Evolutionary conservation across 805 yeast species (phyloP).

Genomic region (Teunomyces barrocoloradensis): DNA sequence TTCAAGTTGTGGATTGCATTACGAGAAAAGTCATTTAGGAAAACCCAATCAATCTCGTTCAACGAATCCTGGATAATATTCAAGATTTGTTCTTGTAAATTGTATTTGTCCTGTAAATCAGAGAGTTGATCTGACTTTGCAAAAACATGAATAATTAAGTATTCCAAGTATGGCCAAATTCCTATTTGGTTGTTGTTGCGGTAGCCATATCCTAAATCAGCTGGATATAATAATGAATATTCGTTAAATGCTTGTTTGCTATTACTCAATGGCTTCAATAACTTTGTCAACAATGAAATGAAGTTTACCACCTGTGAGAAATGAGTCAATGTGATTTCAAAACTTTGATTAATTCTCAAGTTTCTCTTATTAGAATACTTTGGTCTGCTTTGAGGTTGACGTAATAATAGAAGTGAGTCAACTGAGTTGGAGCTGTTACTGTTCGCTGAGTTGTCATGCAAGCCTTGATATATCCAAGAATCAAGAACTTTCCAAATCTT

Average conservation of each 20-base stretch:
- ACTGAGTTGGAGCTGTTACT: not conserved
- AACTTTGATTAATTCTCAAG: slow-evolving; percentile 23
- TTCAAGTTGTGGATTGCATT: slow-evolving; percentile 32
- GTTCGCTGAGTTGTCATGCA: not conserved
- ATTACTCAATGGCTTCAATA: slow-evolving; percentile 30
- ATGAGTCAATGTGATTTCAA: slow-evolving; percentile 44
- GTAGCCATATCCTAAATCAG: slow-evolving; percentile 56
- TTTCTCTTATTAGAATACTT: slow-evolving; percentile 18
- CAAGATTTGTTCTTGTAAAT: slow-evolving; percentile 55
- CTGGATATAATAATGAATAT: slow-evolving; percentile 55
- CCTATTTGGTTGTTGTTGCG: slow-evolving; percentile 53
- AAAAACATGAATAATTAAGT: slow-evolving; percentile 64
- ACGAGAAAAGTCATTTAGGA: slow-evolving; percentile 53
- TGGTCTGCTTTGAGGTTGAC: slow-evolving; percentile 12
- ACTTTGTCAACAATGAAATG: slow-evolving; percentile 46
- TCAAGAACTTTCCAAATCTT: slow-evolving; percentile 71
- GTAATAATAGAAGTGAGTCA: slow-evolving; percentile 6
- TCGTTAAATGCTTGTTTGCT: slow-evolving; percentile 25
- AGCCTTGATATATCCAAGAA: slow-evolving; percentile 56
- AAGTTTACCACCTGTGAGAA: slow-evolving; percentile 64
- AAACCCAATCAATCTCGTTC: slow-evolving; percentile 37
- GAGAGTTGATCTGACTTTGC: slow-evolving; percentile 45
- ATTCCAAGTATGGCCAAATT: slow-evolving; percentile 78
- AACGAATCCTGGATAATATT: slow-evolving; percentile 45
- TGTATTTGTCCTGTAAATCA: slow-evolving; percentile 28